Base-by-base conservation (phyloP, 441 rosid genomes). In the Manihot esculenta region DNA sequence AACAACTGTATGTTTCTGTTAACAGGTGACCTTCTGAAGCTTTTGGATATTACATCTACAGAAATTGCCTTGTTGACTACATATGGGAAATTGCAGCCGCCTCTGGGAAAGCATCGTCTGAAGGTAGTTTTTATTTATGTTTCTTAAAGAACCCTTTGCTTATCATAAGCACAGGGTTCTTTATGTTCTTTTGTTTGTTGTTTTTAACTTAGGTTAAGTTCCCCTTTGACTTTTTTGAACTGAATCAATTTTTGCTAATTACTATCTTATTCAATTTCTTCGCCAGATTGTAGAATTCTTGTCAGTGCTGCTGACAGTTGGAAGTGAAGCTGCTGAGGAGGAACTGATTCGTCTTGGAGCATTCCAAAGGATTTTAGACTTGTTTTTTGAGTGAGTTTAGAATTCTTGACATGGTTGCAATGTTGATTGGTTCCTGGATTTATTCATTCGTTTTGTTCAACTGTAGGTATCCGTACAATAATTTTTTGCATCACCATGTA, bases 31-130 rank as follows among this genome's bases (percentile, higher is more conserved):
- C 80, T 94, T 68, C 87, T 94, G 68, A 81, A 81, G 85, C 96
- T 94, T 67, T 84, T 94, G 86, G 89, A 89, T 71, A 80, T 89
- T 73, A 84, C 91, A n/a, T 81, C 89, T 72, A 70, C 83, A 42
- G 96, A 89, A 82, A 79, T 65, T 65, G 68, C 77, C 70, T 80
- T 94, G 70, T 73, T 84, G 59, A 94, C 99, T 66, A 90, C 99
- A 3, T 94, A 90, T 74, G 99, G 99, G 58, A 90, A 86, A 78
- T 78, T 94, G 84, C 97, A 89, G 82, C 97, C 99, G 71, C 99
- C 99, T 72, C 97, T 94, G 30, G 96, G 97, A 62, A 94, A 90
- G 77, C 97, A 90, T 73, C 96, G 97, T 20, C 72, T 94, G 72
- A 94, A 92, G 96, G 99, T 92, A 68, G 59, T 60, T 68, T 15